A percentile compares a stretch with the other conserved stretches of the same genome.
These are phyloP conservation scores for Blastobotrys proliferans DNA, from an alignment of 1,139 yeast species.

Conservation along the genomic window DNA sequence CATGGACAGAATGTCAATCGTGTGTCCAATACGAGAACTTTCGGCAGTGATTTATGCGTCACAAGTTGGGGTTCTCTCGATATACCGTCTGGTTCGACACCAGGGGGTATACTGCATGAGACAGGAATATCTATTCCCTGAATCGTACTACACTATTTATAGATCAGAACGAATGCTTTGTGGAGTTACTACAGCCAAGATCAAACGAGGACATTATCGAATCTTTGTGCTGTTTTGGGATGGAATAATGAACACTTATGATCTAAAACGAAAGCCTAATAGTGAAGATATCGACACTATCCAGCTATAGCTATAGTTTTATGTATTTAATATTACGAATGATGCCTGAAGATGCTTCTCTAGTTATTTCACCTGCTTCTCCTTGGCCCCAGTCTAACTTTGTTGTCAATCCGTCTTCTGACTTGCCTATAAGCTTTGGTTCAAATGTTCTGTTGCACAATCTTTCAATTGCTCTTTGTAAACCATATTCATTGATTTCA, in stretches of 20 bases:
- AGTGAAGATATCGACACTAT: not conserved
- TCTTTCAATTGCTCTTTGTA: constrained; percentile 16
- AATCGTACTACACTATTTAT: constrained; percentile 16
- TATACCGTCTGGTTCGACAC: constrained; percentile 54
- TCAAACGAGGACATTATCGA: constrained; percentile 10
- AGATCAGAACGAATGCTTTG: constrained; percentile 18
- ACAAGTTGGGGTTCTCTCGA: constrained; percentile 56
- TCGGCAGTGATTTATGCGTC: constrained; percentile 52
- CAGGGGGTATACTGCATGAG: constrained; percentile 57
- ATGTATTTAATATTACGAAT: constrained; percentile 22
- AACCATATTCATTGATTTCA: constrained; percentile 22
- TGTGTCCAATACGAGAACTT: constrained; percentile 50
- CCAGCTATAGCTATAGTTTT: not conserved
- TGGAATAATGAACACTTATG: not conserved
- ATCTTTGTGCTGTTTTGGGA: constrained; percentile 1
- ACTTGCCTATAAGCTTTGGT: constrained; percentile 21
- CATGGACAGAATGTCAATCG: constrained; percentile 52
- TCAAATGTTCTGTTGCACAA: constrained; percentile 23
- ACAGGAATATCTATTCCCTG: constrained; percentile 52
- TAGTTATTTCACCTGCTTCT: constrained; percentile 26
- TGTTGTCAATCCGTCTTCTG: constrained; percentile 23
- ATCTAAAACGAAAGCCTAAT: constrained; percentile 13
- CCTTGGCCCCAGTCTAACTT: constrained; percentile 33
- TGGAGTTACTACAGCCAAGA: constrained; percentile 23
- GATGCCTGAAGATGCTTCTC: constrained; percentile 21